Evolutionary conservation across 1,139 yeast genomes (phyloP), one percentile per base, ranked within the genome.

Genomic region (Sugiyamaella grinbergsii): DNA sequence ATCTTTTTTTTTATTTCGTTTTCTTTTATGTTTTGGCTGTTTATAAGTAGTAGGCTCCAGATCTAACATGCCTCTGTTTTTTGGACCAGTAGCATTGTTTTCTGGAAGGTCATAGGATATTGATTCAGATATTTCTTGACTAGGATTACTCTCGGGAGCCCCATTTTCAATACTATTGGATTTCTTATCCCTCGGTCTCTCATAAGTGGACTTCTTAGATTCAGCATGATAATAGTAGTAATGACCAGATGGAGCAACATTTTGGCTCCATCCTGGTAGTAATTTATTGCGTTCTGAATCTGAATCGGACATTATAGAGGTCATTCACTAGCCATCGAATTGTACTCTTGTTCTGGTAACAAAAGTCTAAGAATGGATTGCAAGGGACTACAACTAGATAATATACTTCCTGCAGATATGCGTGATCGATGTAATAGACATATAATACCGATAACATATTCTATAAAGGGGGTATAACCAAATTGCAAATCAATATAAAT

Each of bases 161-260:
- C 23, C 31, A 4, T 15, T 15, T 24, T 38, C 42, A 5, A 7
- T 23, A 8, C 42, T 4, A 6, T 23, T 13, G 15, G 8, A 5
- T 15, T 5, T 28, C 23, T 19, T 23, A 11, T 5, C 13, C 11
- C n/a, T 28, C 7, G 71, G 70, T 20, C 56, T 49, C 7, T 56
- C 59, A 41, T 67, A 68, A 1, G 70, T 64, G 6, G 70, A 64
- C 50, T 54, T 56, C 31, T 63, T 59, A 5, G 71, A 64, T 5
- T 47, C 39, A 5, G 59, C 52, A 42, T 68, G 60, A 54, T 63
- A 65, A 51, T 64, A 68, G 46, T 63, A 68, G 49, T 51, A 54
- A 49, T 68, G 67, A 4, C 71, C 71, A 16, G 68, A 52, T 4
- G 71, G 70, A 3, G 69, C 68, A n/a, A 60, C 39, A 49, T 64